These are phyloP conservation scores for Penicillium verhagenii DNA, from an alignment of 495 filamentous ascomycete genomes.

Conservation along the genomic window DNA sequence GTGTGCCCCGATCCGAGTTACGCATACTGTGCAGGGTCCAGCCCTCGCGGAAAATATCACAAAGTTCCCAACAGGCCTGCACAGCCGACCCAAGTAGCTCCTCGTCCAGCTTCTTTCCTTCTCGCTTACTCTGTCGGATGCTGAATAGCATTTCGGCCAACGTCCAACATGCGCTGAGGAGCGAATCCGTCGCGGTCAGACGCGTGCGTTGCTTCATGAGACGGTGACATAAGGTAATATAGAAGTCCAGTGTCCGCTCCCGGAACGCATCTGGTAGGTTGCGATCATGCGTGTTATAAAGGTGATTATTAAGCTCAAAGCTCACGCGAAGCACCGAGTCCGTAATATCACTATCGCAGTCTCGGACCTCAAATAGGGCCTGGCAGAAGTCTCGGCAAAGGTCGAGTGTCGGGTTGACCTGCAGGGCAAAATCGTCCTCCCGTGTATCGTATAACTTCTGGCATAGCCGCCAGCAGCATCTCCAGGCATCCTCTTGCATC, in stretches of 20 bases:
- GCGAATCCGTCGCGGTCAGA: constrained; percentile 72
- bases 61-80: constrained; percentile 92
- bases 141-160: constrained; percentile 93
- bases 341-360: constrained; percentile 67
- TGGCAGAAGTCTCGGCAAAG: constrained; percentile 91
- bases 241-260: constrained; percentile 88
- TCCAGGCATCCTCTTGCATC: constrained; percentile 82
- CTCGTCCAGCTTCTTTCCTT: constrained; percentile 72
- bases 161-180: constrained; percentile 85
- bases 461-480: constrained; percentile 87
- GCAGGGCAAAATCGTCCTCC: constrained; percentile 68
- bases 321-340: constrained; percentile 88
- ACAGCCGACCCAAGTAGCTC: constrained; percentile 83
- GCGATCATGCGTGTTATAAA: constrained; percentile 88
- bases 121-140: constrained; percentile 76
- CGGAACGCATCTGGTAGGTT: constrained; percentile 83
- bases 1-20: constrained; percentile 82
- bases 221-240: constrained; percentile 87
- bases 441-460: constrained; percentile 81
- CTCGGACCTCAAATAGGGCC: constrained; percentile 78
- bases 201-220: constrained; percentile 88
- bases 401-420: constrained; percentile 75
- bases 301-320: constrained; percentile 92
- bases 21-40: constrained; percentile 88
- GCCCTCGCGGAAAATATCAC: constrained; percentile 88